phyloP scores from a whole-genome alignment of 306 rosid species.

The Trifolium subterraneum region DNA sequence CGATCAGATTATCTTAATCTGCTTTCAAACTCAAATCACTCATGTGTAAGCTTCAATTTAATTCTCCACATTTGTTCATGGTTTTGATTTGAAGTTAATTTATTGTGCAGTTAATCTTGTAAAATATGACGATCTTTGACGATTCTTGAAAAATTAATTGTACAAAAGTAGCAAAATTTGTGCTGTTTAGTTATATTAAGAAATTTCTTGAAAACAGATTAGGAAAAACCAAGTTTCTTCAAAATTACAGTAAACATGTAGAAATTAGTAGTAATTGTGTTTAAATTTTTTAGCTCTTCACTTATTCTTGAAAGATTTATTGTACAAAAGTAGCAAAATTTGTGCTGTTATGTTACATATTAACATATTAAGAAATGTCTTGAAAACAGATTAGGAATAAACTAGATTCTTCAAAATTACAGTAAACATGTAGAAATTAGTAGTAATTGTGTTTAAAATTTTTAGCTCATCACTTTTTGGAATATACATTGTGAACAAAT shows the following conservation, averaged over 20 bases:
- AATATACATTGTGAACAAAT: no score
- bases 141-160: neutral
- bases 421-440: neutral
- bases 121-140: no score
- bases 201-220: neutral
- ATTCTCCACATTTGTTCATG: no score
- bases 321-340: no score
- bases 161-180: neutral
- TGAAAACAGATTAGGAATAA: no score
- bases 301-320: no score
- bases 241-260: no score
- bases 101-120: no score
- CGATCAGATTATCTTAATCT: conserved; percentile 19
- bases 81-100: no score
- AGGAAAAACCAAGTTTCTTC: no score
- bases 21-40: neutral
- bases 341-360: no score
- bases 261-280: neutral
- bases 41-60: neutral
- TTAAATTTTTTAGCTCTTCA: neutral
- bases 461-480: neutral
- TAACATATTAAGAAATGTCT: neutral
- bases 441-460: conserved; percentile 24
- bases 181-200: neutral
- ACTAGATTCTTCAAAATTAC: no score